These are phyloP conservation scores for Alternaria brassicicola DNA, from an alignment of 2,329 filamentous ascomycete species.

Conservation along the genomic window DNA sequence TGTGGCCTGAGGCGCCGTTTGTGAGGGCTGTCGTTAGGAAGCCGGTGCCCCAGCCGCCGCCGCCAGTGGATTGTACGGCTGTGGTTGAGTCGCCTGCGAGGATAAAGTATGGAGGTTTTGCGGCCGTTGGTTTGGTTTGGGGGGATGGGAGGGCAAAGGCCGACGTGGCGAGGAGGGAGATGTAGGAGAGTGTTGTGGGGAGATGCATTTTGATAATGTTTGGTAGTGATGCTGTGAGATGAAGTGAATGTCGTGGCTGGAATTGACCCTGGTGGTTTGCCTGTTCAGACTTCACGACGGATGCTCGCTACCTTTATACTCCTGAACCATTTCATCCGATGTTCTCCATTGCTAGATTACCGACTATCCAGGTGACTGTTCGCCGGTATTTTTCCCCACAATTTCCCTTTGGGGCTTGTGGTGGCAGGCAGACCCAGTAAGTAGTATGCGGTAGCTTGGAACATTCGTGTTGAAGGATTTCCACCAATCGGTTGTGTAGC, in stretches of 20 bases:
- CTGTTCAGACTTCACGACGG: not conserved
- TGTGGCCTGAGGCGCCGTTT: slow-evolving; percentile 58
- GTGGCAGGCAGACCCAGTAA: not conserved
- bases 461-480: not conserved
- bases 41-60: slow-evolving; percentile 62
- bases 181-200: not conserved
- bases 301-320: not conserved
- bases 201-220: slow-evolving; percentile 7
- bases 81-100: slow-evolving; percentile 49
- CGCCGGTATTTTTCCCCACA: not conserved
- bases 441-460: not conserved
- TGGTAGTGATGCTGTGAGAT: not conserved
- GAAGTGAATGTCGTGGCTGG: not conserved
- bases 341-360: not conserved
- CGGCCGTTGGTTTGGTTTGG: not conserved
- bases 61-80: slow-evolving; percentile 31
- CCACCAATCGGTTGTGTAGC: slow-evolving; percentile 14
- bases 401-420: not conserved
- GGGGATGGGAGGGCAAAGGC: slow-evolving; percentile 1
- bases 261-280: not conserved
- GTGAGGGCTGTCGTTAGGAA: slow-evolving; percentile 58
- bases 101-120: slow-evolving; percentile 35
- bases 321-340: not conserved
- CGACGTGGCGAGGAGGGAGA: slow-evolving; percentile 1
- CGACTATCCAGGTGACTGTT: not conserved